Evolutionary conservation across 805 yeast genomes (phyloP).

Genomic region (Torulaspora delbrueckii): DNA sequence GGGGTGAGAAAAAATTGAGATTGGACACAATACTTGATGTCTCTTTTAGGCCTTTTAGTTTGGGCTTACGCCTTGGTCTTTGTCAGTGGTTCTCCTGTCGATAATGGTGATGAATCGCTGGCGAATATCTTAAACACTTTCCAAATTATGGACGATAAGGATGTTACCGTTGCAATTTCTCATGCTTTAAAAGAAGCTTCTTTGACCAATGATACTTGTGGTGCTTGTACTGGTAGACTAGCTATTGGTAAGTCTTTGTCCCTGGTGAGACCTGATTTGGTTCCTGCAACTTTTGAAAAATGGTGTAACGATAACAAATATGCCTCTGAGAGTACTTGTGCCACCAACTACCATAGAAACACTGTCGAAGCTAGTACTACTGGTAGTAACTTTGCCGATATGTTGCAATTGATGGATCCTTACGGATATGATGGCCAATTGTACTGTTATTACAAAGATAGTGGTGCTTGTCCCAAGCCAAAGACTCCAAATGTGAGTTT

Average conservation of each 20-base stretch:
- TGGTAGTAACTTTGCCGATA: conserved; percentile 48
- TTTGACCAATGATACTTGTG: conserved; percentile 26
- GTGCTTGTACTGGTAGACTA: conserved; percentile 36
- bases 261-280: conserved; percentile 38
- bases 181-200: conserved; percentile 8
- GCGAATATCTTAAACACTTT: conserved; percentile 4
- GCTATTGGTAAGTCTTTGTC: conserved; percentile 38
- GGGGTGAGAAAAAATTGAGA: background rate
- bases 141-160: conserved; percentile 3
- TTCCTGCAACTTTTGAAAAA: conserved; percentile 38
- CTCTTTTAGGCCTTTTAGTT: background rate
- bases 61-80: conserved; percentile 2
- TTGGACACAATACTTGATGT: background rate
- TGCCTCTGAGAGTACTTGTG: conserved; percentile 28
- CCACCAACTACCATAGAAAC: conserved; percentile 35
- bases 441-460: conserved; percentile 52
- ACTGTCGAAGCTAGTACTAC: conserved; percentile 37
- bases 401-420: conserved; percentile 49
- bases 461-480: conserved; percentile 50
- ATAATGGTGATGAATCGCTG: conserved; percentile 9
- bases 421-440: conserved; percentile 52
- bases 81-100: conserved; percentile 8
- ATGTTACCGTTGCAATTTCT: conserved; percentile 4
- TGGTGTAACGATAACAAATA: conserved; percentile 42
- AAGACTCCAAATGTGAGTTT: conserved; percentile 46